Base-by-base conservation (phyloP, 108 stramenopile species). In the Stephanodiscus minutulus region DNA sequence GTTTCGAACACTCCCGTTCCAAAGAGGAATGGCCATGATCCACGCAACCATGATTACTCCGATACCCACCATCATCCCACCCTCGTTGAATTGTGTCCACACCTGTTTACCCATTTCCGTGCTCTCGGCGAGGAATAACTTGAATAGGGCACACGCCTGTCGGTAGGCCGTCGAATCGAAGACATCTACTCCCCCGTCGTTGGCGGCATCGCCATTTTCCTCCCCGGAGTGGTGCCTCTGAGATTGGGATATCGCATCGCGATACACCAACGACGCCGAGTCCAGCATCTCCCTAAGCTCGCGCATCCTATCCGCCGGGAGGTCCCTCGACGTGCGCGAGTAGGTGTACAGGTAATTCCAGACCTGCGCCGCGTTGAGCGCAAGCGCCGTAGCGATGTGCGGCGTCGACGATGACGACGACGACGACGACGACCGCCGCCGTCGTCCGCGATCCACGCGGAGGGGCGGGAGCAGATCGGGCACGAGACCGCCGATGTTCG, bases 401-500 rank as follows among this genome's bases (percentile, higher is more conserved):
- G 54, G 75, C 49, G 81, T 77, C 22, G 53, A 66, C 5, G 70
- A 56, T 5, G 61, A 27, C 2, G 41, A 17, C 6, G 60, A 27
- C 17, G 56, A 57, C 24, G 5, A 17, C 24, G 5, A 28, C 12
- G 28, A 28, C 17, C 7, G 1, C 17, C 13, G 24, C 22, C 49
- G 17, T 50, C 47, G 20, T 53, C 47, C 20, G 22, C 35, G 53
- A 8, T 24, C 11, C 17, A 12, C 18, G 44, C 62, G 49, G 9
- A 46, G 68, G 12, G 46, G 44, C 18, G 87, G 90, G 7, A 94
- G 66, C 7, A 96, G 72, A 50, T 88, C 89, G 5, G 96, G 95
- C 9, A 96, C 88, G 28, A 96, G 44, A 3, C 90, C 89, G 27
- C 98, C 98, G 18, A 99, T 73, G 81, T 91, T 97, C 13, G 91